phyloP scores from a whole-genome alignment of 2,329 filamentous ascomycete genomes.

The Ustilaginoidea virens region DNA sequence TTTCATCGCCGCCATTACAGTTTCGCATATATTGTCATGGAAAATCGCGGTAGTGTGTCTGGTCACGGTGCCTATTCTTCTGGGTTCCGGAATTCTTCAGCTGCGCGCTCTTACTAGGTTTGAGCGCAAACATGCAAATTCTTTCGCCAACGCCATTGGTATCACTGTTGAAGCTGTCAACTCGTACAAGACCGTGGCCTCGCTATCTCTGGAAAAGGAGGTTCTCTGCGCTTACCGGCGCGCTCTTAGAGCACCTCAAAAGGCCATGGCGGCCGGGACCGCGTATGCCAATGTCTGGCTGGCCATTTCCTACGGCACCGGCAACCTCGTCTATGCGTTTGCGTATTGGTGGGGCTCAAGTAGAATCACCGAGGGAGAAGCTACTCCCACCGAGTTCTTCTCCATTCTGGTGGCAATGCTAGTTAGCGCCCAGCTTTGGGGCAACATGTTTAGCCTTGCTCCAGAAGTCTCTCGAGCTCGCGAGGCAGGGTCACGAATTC shows the following conservation, averaged over 20 bases:
- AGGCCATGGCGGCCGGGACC: slow-evolving; percentile 35
- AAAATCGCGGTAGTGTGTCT: slow-evolving; percentile 61
- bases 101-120: slow-evolving; percentile 45
- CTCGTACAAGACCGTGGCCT: slow-evolving; percentile 47
- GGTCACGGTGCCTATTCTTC: slow-evolving; percentile 50
- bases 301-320: slow-evolving; percentile 41
- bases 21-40: slow-evolving; percentile 61
- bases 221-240: slow-evolving; percentile 36
- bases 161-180: slow-evolving; percentile 53
- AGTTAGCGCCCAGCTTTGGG: slow-evolving; percentile 44
- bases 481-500: slow-evolving; percentile 42
- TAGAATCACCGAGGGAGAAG: slow-evolving; percentile 50
- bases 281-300: slow-evolving; percentile 42
- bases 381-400: slow-evolving; percentile 54
- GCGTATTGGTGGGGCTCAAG: slow-evolving; percentile 71
- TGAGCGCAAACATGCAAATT: slow-evolving; percentile 46
- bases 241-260: slow-evolving; percentile 32
- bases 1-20: slow-evolving; percentile 49
- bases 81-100: slow-evolving; percentile 55
- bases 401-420: slow-evolving; percentile 48
- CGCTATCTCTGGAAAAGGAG: slow-evolving; percentile 36
- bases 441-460: slow-evolving; percentile 49
- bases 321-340: slow-evolving; percentile 57
- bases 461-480: slow-evolving; percentile 54
- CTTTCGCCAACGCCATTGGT: slow-evolving; percentile 46